Base-by-base conservation (phyloP, 371 early-diverging fungal species). In the Saksenaea oblongispora region DNA sequence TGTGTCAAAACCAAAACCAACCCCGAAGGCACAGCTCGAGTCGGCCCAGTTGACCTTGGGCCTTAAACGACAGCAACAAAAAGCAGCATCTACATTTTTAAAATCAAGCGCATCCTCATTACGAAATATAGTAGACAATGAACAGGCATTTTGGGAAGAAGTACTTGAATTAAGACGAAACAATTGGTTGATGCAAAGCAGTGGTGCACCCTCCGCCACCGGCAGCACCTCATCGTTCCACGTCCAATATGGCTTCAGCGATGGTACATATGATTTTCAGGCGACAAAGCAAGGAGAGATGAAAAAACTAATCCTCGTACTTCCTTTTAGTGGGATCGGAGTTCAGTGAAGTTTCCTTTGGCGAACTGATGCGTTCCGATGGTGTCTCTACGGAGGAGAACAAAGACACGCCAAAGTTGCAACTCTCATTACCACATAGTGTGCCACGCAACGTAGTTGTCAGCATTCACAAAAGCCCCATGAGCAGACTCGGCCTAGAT, bases 81-180 rank as follows among this genome's bases (percentile, higher is more conserved):
- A 80, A 53, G 80, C 78, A 26, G 90, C 91, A 0, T 75, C 88
- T 1, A 76, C 79, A 9, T 87, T 84, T 24, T 73, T 91, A 58
- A 76, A 80, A 57, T 64, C 74, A 27, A 83, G 86, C 22, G 86
- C 89, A 1, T 56, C 70, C 18, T 71, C 79, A 11, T 76, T 91
- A 41, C 70, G 72, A 28, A 61, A 59, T 0, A 67, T 89, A 11
- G 85, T 83, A 15, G 70, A 79, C 28, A 74, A 77, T n/a, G 91
- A 89, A 59, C 73, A 84, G 18, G 76, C 78, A 31, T 91, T 91
- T 63, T 91, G 91, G 91, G 82, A 78, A 17, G 84, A 86, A 14
- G 89, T 90, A 7, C 76, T 88, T 56, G 82, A 80, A 59, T 63
- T 91, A 35, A 72, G 89, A 41, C 75, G 83, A 37, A 84, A 88